phyloP scores from a whole-genome alignment of 805 yeast species.

The Clavispora carvajalis region DNA sequence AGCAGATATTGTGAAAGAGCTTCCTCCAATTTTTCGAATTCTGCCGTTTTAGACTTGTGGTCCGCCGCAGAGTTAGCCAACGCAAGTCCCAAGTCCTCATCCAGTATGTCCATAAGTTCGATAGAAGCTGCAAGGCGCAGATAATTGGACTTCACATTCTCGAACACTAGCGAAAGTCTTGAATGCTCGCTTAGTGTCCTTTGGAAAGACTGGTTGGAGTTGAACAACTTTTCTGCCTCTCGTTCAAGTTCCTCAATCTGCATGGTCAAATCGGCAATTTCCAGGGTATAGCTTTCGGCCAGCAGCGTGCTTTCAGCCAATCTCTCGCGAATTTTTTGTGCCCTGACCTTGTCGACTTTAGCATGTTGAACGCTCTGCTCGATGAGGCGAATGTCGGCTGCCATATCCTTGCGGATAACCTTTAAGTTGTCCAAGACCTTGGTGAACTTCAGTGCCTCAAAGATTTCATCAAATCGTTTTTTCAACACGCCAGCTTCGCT shows the following conservation, averaged over 20 bases:
- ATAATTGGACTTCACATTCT: conserved; percentile 46
- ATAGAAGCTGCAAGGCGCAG: conserved; percentile 45
- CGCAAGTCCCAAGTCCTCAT: conserved; percentile 25
- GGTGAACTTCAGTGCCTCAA: conserved; percentile 90
- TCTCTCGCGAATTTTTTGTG: conserved; percentile 50
- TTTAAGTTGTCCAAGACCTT: conserved; percentile 83
- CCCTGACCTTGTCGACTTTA: conserved; percentile 67
- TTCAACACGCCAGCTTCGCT: conserved; percentile 86
- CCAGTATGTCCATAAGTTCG: conserved; percentile 38
- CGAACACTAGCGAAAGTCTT: conserved; percentile 44
- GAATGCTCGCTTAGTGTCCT: conserved; percentile 60
- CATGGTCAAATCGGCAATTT: conserved; percentile 45
- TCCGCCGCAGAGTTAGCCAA: conserved; percentile 25
- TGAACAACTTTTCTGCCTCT: conserved; percentile 60
- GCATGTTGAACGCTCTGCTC: conserved; percentile 77
- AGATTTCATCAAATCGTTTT: conserved; percentile 92
- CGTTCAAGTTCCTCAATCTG: conserved; percentile 50
- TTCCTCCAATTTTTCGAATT: conserved; percentile 9
- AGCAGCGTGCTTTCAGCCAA: conserved; percentile 39
- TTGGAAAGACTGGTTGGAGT: conserved; percentile 78
- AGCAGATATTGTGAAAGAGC: background rate
- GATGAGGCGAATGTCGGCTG: conserved; percentile 66
- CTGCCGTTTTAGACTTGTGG: conserved; percentile 14
- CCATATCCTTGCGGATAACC: conserved; percentile 68
- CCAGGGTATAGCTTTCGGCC: conserved; percentile 39